A percentile compares a stretch with the other conserved stretches of the same genome.
phyloP scores from a whole-genome alignment of 768 basidiomycete species.

The Naganishia vishniacii region DNA sequence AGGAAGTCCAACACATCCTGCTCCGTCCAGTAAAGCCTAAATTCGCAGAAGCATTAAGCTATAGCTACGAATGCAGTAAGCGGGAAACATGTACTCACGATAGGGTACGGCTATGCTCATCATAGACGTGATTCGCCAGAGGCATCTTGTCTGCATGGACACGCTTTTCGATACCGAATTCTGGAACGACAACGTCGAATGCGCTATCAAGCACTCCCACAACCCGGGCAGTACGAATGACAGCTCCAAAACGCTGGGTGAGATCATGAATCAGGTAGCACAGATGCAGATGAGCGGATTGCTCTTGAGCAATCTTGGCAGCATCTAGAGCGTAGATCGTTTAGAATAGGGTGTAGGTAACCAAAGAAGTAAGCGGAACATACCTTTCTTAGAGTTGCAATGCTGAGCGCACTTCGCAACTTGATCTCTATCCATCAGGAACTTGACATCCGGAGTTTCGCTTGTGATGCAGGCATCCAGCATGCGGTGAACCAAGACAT shows the following conservation, averaged over 20 bases:
- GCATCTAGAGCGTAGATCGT: slow-evolving; percentile 55
- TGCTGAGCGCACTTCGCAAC: slow-evolving; percentile 97
- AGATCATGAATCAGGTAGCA: slow-evolving; percentile 91
- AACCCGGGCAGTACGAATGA: slow-evolving; percentile 89
- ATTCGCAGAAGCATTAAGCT: neutral
- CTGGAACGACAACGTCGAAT: slow-evolving; percentile 90
- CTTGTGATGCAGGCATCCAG: slow-evolving; percentile 70
- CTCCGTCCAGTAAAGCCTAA: slow-evolving; percentile 89
- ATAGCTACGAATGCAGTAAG: neutral
- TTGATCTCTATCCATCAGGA: slow-evolving; percentile 94
- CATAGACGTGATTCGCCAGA: slow-evolving; percentile 94
- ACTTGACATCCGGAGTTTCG: slow-evolving; percentile 68
- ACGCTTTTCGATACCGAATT: slow-evolving; percentile 98
- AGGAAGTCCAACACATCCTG: slow-evolving; percentile 92
- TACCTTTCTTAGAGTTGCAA: slow-evolving; percentile 74
- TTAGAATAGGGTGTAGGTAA: neutral
- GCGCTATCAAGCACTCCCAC: slow-evolving; percentile 95
- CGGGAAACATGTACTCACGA: slow-evolving; percentile 32
- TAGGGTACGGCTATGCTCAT: slow-evolving; percentile 85
- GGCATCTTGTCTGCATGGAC: slow-evolving; percentile 99
- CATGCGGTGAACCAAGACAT: slow-evolving; percentile 92
- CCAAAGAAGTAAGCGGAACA: slow-evolving; percentile 18
- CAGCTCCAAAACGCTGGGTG: slow-evolving; percentile 89
- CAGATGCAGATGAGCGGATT: slow-evolving; percentile 89
- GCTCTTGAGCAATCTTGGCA: slow-evolving; percentile 85